phyloP scores from a whole-genome alignment of 345 rosid genomes.

The Draba incana region DNA sequence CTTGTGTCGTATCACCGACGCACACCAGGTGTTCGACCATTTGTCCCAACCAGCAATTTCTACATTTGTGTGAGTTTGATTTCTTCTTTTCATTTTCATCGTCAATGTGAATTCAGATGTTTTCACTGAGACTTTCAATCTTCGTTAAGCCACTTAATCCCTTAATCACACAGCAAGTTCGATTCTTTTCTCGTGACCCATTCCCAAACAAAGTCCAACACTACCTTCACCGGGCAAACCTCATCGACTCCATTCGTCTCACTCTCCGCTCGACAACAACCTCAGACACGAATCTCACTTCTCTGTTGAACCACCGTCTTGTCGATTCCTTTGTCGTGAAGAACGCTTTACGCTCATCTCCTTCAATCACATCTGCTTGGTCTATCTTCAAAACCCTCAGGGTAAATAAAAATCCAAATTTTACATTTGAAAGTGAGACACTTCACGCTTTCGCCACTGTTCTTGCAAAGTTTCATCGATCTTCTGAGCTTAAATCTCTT shows the following conservation, averaged over 20 bases:
- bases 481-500: constrained; percentile 54
- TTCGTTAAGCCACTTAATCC: constrained; percentile 28
- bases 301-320: constrained; percentile 60
- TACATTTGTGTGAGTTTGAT: neutral
- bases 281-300: constrained; percentile 34
- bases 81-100: neutral
- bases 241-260: constrained; percentile 76
- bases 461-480: constrained; percentile 62
- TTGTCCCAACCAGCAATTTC: constrained; percentile 25
- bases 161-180: constrained; percentile 46
- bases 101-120: constrained; percentile 44
- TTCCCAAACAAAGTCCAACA: constrained; percentile 75
- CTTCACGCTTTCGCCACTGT: constrained; percentile 70
- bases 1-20: neutral
- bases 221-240: constrained; percentile 69
- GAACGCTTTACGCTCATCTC: constrained; percentile 73
- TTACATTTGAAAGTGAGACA: constrained; percentile 54
- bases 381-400: constrained; percentile 53
- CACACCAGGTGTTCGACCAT: constrained; percentile 37
- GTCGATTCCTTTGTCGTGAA: constrained; percentile 74
- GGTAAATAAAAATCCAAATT: constrained; percentile 27
- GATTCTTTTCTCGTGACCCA: constrained; percentile 64
- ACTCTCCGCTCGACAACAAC: constrained; percentile 61
- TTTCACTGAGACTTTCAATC: constrained; percentile 34
- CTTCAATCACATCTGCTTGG: constrained; percentile 66